Base-by-base conservation (phyloP, 768 basidiomycete species). In the Lentinula raphanica region DNA sequence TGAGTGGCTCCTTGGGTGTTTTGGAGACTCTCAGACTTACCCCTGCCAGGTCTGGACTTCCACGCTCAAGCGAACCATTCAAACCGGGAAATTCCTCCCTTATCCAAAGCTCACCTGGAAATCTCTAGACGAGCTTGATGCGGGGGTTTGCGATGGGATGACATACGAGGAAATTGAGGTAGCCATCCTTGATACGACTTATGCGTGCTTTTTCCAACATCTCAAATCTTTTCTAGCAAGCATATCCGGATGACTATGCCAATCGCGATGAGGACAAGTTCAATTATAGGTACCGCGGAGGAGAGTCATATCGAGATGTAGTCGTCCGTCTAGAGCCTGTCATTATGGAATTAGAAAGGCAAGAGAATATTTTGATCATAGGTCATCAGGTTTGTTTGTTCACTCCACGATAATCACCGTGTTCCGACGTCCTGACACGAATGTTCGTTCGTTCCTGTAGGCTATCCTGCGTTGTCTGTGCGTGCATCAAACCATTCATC, bases 211-310 rank as follows among this genome's bases (percentile, higher is more conserved):
- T n/a, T n/a, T n/a, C n/a, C n/a, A n/a, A n/a, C n/a, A n/a, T n/a
- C n/a, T n/a, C n/a, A n/a, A n/a, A n/a, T n/a, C n/a, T n/a, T n/a
- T n/a, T n/a, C 1, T 63, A 96, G 93, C 85, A 87, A 80, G 82
- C 87, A 61, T 99, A 98, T 69, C 97, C 97, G 0, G 97, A 99
- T 58, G 97, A 99, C 68, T 98, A 95, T 71, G 94, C 93, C 15
- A 94, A 95, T 68, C 86, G 97, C 25, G 97, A 99, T 65, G 94
- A 98, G 59, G 97, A 99, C 78, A 99, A 99, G 73, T 99, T 97
- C 73, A 98, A 98, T 72, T 99, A 99, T 71, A 86, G 97, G 28
- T 98, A 98, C 71, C 82, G 97, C 65, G 94, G 87, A 65, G 97
- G 97, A 56, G 97, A 99, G 74, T 97, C 94, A 1, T 99, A 99